These are phyloP conservation scores for Pestalotiopsis sp. DNA, from an alignment of 2,329 filamentous ascomycete species.

Conservation along the genomic window DNA sequence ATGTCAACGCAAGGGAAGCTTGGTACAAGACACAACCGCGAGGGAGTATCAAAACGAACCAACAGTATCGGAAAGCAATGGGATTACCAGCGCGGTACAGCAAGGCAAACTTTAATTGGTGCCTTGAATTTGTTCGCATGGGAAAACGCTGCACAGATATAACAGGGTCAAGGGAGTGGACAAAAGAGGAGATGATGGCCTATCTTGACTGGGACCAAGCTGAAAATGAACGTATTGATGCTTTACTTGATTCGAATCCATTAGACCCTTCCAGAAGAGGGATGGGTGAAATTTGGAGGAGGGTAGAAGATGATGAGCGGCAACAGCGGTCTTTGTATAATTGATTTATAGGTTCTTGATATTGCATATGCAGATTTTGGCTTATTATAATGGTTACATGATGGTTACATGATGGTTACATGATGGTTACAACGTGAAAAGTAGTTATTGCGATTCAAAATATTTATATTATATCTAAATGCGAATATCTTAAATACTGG, in stretches of 20 bases:
- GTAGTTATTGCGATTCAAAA: too few relatives aligned
- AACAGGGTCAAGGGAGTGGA: constrained; percentile 19
- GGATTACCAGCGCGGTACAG: constrained; percentile 18
- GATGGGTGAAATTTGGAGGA: constrained; percentile 5
- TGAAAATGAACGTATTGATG: constrained; percentile 1
- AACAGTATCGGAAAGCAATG: constrained; percentile 22
- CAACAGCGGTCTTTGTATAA: not conserved
- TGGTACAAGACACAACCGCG: constrained; percentile 19
- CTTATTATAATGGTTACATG: too few relatives aligned
- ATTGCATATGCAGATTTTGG: too few relatives aligned
- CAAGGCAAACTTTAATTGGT: constrained; percentile 21
- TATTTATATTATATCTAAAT: too few relatives aligned
- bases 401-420: too few relatives aligned
- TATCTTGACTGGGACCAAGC: constrained; percentile 14
- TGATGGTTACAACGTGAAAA: too few relatives aligned
- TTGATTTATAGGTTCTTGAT: too few relatives aligned
- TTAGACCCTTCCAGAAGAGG: not conserved
- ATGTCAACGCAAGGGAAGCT: constrained; percentile 17
- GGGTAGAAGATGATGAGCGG: not conserved
- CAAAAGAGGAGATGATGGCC: constrained; percentile 25
- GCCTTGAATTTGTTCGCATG: constrained; percentile 20
- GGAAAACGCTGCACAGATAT: constrained; percentile 12
- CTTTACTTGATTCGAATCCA: not conserved
- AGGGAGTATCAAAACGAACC: constrained; percentile 19
- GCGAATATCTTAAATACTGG: too few relatives aligned